A percentile compares a stretch with the other conserved stretches of the same genome.
These are phyloP conservation scores for Apophysomyces variabilis DNA, from an alignment of 371 early-diverging fungal genomes.

Conservation along the genomic window DNA sequence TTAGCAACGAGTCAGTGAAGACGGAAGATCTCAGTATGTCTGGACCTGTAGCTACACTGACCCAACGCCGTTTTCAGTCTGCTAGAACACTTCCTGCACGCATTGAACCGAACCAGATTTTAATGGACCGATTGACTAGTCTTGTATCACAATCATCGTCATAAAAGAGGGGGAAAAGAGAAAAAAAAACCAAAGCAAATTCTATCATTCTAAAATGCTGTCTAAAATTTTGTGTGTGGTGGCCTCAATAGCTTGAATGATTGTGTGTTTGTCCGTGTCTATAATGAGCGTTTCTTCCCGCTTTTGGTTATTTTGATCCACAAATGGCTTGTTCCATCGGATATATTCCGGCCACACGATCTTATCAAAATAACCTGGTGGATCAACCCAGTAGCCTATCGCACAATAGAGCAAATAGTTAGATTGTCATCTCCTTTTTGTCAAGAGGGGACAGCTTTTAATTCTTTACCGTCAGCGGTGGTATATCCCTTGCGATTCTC, in stretches of 20 bases:
- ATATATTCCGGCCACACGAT: constrained; percentile 86
- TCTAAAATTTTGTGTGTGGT: constrained; percentile 3
- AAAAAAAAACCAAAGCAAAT: neutral
- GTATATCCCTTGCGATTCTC: constrained; percentile 72
- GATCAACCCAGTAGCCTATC: constrained; percentile 78
- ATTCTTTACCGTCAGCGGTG: constrained; percentile 71
- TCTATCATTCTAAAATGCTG: neutral
- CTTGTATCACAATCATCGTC: constrained; percentile 22
- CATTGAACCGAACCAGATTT: constrained; percentile 30
- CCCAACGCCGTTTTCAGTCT: constrained; percentile 19
- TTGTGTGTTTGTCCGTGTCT: neutral
- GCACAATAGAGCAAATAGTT: neutral
- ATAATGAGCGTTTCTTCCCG: neutral
- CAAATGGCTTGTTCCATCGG: constrained; percentile 49
- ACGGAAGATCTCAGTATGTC: constrained; percentile 11
- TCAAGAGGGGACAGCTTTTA: neutral
- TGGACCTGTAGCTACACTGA: constrained; percentile 24
- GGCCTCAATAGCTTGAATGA: neutral
- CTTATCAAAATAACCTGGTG: constrained; percentile 84
- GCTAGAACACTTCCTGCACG: constrained; percentile 17
- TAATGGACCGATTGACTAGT: constrained; percentile 38
- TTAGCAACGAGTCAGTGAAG: constrained; percentile 27
- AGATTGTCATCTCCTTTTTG: neutral
- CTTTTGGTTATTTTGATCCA: neutral
- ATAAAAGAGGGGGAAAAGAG: neutral